Evolutionary conservation across 2,329 filamentous ascomycete genomes (phyloP).

Genomic region (Hortaea sp.): DNA sequence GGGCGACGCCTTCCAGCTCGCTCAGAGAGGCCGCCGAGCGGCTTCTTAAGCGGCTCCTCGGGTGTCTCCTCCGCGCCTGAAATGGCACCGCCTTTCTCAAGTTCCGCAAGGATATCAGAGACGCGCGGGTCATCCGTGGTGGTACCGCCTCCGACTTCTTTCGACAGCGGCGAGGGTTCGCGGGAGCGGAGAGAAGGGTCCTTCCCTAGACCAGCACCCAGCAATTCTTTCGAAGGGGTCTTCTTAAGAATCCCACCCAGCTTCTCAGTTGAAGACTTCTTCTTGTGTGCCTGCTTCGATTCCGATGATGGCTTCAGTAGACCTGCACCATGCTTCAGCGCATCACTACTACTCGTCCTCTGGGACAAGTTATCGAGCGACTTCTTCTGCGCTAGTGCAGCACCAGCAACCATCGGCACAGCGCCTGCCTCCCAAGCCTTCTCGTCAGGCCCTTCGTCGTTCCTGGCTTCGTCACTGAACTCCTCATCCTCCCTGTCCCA

Average conservation of each 20-base stretch:
- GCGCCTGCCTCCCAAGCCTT: constrained; percentile 8
- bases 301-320: constrained; percentile 23
- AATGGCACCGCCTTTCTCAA: constrained; percentile 25
- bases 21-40: constrained; percentile 27
- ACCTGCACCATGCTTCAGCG: constrained; percentile 25
- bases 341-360: constrained; percentile 13
- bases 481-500: not conserved
- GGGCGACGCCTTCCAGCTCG: constrained; percentile 43
- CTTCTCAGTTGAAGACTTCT: not conserved
- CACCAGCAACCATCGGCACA: constrained; percentile 1
- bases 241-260: not conserved
- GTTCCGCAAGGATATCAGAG: constrained; percentile 18
- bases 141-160: constrained; percentile 1
- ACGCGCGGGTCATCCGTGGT: constrained; percentile 12
- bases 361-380: constrained; percentile 1
- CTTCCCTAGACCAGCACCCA: constrained; percentile 9
- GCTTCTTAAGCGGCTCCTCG: constrained; percentile 20
- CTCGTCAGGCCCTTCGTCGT: not conserved
- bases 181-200: constrained; percentile 7
- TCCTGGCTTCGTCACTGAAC: not conserved
- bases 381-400: not conserved
- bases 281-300: constrained; percentile 5
- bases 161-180: constrained; percentile 16
- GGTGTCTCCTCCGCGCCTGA: constrained; percentile 13
- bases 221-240: constrained; percentile 13